Evolutionary conservation across 805 yeast species (phyloP).

Genomic region (Ogataea nakhonphanomensis): DNA sequence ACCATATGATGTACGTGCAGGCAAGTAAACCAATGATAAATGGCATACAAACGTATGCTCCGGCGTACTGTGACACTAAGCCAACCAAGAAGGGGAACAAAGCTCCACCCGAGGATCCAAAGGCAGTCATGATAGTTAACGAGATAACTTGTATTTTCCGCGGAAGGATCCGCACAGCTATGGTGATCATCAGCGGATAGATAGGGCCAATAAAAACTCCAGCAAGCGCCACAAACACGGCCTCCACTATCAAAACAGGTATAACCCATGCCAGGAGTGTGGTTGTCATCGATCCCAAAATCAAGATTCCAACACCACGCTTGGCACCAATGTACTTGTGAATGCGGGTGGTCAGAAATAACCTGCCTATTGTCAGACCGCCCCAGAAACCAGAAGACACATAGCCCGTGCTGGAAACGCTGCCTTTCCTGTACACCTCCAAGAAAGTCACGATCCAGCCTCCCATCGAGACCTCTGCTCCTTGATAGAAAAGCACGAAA

Average conservation of each 20-base stretch:
- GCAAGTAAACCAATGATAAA: constrained; percentile 38
- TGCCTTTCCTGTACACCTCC: constrained; percentile 49
- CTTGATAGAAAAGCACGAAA: constrained; percentile 60
- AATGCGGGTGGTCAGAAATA: constrained; percentile 42
- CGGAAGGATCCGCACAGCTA: constrained; percentile 44
- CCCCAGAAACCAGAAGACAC: constrained; percentile 71
- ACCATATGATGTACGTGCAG: constrained; percentile 38
- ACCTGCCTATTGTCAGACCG: constrained; percentile 64
- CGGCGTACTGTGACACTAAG: constrained; percentile 41
- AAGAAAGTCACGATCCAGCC: constrained; percentile 70
- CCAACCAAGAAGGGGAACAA: constrained; percentile 53
- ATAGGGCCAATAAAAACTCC: constrained; percentile 69
- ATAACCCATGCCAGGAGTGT: constrained; percentile 48
- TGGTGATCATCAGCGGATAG: constrained; percentile 50
- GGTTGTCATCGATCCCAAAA: constrained; percentile 35
- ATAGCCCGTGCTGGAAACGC: constrained; percentile 48
- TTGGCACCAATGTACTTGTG: constrained; percentile 42
- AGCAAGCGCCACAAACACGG: constrained; percentile 43
- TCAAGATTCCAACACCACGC: constrained; percentile 38
- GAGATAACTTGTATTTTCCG: constrained; percentile 50
- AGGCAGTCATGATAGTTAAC: constrained; percentile 49
- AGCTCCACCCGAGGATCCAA: constrained; percentile 59
- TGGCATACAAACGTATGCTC: constrained; percentile 51
- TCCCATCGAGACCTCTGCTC: constrained; percentile 65
- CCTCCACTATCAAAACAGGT: constrained; percentile 42